phyloP scores from a whole-genome alignment of 2,329 filamentous ascomycete genomes.

The Diplocarpon rosae region DNA sequence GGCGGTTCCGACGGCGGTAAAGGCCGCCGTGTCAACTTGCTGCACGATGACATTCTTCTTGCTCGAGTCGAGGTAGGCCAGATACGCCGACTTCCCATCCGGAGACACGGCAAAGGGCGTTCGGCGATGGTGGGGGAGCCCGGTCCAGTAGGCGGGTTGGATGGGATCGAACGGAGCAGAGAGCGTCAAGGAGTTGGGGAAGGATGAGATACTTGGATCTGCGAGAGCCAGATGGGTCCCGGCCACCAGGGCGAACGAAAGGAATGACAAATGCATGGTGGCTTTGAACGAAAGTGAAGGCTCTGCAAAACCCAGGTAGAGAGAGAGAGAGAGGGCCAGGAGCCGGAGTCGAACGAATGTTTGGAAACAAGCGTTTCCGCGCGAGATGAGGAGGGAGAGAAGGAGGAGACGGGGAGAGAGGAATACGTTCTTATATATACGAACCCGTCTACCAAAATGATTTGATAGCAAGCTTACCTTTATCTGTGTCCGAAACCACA shows the following conservation, averaged over 20 bases:
- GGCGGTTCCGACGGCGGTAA: constrained; percentile 39
- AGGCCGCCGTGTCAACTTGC: constrained; percentile 42
- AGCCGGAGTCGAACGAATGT: neutral
- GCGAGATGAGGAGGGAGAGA: neutral
- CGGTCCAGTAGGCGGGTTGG: constrained; percentile 50
- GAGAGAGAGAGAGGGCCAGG: too few relatives aligned
- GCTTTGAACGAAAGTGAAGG: too few relatives aligned
- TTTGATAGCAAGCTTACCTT: too few relatives aligned
- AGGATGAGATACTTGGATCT: constrained; percentile 19
- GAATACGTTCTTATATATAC: too few relatives aligned
- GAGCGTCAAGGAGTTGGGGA: constrained; percentile 36
- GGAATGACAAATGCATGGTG: constrained; percentile 16
- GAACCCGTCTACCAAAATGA: too few relatives aligned
- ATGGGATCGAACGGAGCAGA: constrained; percentile 43
- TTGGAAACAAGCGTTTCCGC: neutral
- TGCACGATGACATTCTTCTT: constrained; percentile 47
- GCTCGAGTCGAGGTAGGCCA: constrained; percentile 48
- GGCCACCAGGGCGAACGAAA: constrained; percentile 18
- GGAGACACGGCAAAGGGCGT: constrained; percentile 53
- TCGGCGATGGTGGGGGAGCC: constrained; percentile 47
- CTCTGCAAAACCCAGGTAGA: too few relatives aligned
- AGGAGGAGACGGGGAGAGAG: neutral
- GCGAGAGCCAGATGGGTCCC: constrained; percentile 11
- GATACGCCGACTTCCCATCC: constrained; percentile 45
- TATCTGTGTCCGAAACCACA: too few relatives aligned